phyloP scores from a whole-genome alignment of 1,284 basidiomycete genomes.

The Ceratorhiza oryzae-sativae region DNA sequence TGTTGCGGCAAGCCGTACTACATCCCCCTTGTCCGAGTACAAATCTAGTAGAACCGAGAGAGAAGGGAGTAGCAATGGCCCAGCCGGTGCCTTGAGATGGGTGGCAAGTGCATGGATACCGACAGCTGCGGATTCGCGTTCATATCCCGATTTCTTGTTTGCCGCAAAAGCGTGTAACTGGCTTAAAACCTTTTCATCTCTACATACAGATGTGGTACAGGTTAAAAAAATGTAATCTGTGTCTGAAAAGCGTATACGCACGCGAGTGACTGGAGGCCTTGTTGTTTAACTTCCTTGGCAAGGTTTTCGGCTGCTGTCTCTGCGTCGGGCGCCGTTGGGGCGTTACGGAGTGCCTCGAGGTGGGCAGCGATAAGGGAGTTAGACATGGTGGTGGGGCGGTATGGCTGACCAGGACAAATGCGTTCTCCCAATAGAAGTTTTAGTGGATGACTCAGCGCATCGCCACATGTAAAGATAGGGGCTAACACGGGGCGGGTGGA shows the following conservation, averaged over 20 bases:
- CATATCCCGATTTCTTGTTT: slow-evolving; percentile 91
- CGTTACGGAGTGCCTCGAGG: slow-evolving; percentile 68
- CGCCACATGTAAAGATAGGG: slow-evolving; percentile 19
- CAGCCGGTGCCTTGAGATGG: slow-evolving; percentile 75
- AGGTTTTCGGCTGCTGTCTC: slow-evolving; percentile 80
- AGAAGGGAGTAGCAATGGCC: slow-evolving; percentile 82
- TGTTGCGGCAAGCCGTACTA: slow-evolving; percentile 83
- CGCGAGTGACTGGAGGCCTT: slow-evolving; percentile 68
- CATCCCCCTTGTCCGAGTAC: slow-evolving; percentile 94
- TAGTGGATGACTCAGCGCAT: slow-evolving; percentile 4
- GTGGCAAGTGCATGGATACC: slow-evolving; percentile 80
- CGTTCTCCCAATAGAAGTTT: slow-evolving; percentile 35
- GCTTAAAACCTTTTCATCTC: slow-evolving; percentile 68
- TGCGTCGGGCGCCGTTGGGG: slow-evolving; percentile 81
- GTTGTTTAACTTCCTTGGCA: slow-evolving; percentile 70
- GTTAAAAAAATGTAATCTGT: background rate
- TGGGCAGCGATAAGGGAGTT: slow-evolving; percentile 22
- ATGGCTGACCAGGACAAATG: background rate
- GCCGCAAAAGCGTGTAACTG: slow-evolving; percentile 75
- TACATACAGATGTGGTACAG: slow-evolving; percentile 48
- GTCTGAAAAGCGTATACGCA: slow-evolving; percentile 53
- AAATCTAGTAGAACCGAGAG: slow-evolving; percentile 84
- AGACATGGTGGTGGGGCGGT: slow-evolving; percentile 29
- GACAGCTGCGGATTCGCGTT: slow-evolving; percentile 90
- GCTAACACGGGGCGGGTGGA: background rate